Evolutionary conservation across 371 early-diverging fungal species (phyloP).

Genomic region (Capillidium heterosporum): DNA sequence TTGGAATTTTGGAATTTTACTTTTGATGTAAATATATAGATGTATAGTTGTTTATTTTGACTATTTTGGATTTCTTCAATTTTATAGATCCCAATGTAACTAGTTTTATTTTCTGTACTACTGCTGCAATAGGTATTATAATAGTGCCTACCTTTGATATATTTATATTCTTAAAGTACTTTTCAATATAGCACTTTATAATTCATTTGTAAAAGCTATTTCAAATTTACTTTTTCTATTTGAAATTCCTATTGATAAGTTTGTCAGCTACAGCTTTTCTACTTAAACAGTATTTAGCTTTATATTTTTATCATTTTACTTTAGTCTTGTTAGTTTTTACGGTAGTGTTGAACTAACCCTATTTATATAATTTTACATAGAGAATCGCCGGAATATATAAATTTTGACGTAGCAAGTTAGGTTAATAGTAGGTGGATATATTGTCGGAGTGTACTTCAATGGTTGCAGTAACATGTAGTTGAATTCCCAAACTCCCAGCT

Average conservation of each 20-base stretch:
- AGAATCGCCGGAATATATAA: neutral
- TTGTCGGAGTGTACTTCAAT: neutral
- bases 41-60: neutral
- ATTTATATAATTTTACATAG: neutral
- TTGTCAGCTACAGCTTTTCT: too few species aligned
- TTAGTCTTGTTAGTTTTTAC: too few species aligned
- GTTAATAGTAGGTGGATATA: neutral
- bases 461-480: too few species aligned
- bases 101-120: neutral
- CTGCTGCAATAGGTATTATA: too few species aligned
- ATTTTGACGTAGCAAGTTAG: neutral
- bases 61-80: neutral
- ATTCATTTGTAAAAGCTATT: neutral
- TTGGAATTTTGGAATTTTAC: conserved; percentile 90
- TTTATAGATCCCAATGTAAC: neutral
- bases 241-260: too few species aligned
- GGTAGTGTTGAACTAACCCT: neutral
- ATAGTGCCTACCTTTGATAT: too few species aligned
- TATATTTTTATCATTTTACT: too few species aligned
- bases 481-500: too few species aligned
- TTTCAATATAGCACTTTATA: too few species aligned
- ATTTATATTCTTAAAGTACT: too few species aligned
- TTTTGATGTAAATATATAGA: conserved; percentile 40
- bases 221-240: neutral
- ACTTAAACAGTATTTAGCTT: too few species aligned